phyloP scores from a whole-genome alignment of 441 rosid species.

The Euphorbia schlechtendalii region DNA sequence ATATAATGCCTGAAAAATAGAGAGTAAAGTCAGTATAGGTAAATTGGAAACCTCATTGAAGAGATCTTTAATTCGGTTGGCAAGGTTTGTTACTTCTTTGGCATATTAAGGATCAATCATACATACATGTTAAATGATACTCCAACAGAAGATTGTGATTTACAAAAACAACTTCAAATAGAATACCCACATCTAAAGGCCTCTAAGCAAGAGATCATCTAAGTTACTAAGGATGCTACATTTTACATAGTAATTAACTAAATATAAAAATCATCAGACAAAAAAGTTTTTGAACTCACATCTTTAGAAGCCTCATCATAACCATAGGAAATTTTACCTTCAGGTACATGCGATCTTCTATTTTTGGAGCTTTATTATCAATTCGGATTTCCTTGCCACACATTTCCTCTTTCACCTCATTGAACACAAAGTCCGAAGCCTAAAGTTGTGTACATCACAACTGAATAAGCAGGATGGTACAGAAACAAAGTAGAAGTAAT shows the following conservation, averaged over 20 bases:
- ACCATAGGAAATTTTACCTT: conserved; percentile 36
- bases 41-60: neutral
- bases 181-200: neutral
- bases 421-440: conserved; percentile 51
- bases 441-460: conserved; percentile 18
- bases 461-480: conserved; percentile 8
- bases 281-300: too few species aligned
- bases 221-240: neutral
- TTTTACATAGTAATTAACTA: too few species aligned
- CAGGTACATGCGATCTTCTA: conserved; percentile 61
- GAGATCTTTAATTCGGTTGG: neutral
- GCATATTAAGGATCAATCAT: neutral
- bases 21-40: conserved; percentile 14
- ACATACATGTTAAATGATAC: too few species aligned
- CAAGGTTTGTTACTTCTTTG: neutral
- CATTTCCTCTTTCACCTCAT: conserved; percentile 67
- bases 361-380: conserved; percentile 35
- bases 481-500: conserved; percentile 10
- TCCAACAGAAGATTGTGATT: neutral
- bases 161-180: neutral
- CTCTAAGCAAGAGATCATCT: neutral
- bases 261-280: too few species aligned
- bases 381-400: conserved; percentile 32
- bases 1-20: conserved; percentile 54
- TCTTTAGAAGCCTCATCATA: too few species aligned